Percentiles rank a stretch among this genome's conserved stretches.
phyloP scores from a whole-genome alignment of 129 eudicot species.

The Centella asiatica region DNA sequence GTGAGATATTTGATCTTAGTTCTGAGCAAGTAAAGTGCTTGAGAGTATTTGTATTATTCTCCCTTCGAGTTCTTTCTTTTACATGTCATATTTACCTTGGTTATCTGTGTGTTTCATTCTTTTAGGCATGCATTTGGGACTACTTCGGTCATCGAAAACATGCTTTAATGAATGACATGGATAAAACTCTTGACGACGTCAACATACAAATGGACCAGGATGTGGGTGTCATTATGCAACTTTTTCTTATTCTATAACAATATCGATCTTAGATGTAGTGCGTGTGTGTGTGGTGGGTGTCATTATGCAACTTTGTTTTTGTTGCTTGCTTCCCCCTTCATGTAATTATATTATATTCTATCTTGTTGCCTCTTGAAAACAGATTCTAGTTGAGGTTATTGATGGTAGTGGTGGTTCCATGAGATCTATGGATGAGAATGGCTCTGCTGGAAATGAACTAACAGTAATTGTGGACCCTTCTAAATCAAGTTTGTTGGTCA shows the following conservation, averaged over 20 bases:
- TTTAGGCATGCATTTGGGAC: slow-evolving; percentile 83
- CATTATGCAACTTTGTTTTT: no score
- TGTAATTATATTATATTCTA: slow-evolving; percentile 10
- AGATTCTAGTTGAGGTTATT: slow-evolving; percentile 85
- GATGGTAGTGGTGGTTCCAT: slow-evolving; percentile 30
- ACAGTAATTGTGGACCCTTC: slow-evolving; percentile 46
- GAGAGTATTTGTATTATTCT: background rate
- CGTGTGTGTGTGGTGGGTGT: no score
- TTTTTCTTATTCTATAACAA: no score
- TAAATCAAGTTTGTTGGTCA: slow-evolving; percentile 36
- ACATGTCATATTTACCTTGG: slow-evolving; percentile 9
- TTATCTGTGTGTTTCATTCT: background rate
- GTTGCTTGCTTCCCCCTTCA: background rate
- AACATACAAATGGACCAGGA: slow-evolving; percentile 95
- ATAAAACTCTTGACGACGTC: slow-evolving; percentile 82
- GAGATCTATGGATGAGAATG: slow-evolving; percentile 48
- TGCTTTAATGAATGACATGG: slow-evolving; percentile 85
- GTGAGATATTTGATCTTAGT: slow-evolving; percentile 67
- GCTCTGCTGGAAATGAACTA: slow-evolving; percentile 43
- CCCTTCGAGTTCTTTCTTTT: slow-evolving; percentile 7
- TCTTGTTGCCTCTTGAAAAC: slow-evolving; percentile 23
- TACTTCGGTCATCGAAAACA: slow-evolving; percentile 76
- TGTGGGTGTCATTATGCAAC: slow-evolving; percentile 59
- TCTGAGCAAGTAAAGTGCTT: slow-evolving; percentile 57
- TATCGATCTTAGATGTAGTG: no score